Conservation (phyloP, 169 alveolate species). For the Cryptosporidium bovis region DNA sequence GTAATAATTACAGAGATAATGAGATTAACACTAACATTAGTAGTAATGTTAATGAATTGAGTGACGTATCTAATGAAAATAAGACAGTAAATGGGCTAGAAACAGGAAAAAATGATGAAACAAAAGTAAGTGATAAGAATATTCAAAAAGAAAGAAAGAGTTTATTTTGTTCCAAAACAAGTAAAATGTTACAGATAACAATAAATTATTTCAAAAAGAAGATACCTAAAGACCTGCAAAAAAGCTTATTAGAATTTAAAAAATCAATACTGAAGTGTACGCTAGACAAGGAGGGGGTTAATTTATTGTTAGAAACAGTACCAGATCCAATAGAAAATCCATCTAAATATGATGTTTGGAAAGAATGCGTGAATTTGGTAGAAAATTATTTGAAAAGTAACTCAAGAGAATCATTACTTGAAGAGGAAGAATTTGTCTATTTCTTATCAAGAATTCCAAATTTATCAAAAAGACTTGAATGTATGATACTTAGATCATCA, state of each 20-base stretch:
- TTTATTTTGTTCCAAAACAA: conserved; percentile 50
- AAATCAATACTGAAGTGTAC: conserved; percentile 54
- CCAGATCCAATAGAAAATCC: conserved; percentile 71
- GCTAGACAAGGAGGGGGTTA: conserved; percentile 58
- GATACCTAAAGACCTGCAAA: conserved; percentile 36
- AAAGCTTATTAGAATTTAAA: conserved; percentile 24
- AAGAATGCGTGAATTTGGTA: conserved; percentile 47
- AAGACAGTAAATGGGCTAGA: background rate
- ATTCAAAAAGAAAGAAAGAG: conserved; percentile 1
- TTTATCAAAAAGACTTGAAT: conserved; percentile 54
- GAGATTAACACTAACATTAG: too few species aligned
- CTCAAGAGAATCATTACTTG: conserved; percentile 25
- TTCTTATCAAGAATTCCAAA: conserved; percentile 64
- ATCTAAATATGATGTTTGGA: conserved; percentile 56
- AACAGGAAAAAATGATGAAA: background rate
- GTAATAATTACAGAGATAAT: too few species aligned
- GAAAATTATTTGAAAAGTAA: conserved; percentile 17
- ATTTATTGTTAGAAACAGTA: conserved; percentile 62
- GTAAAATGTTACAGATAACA: conserved; percentile 67
- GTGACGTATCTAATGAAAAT: background rate
- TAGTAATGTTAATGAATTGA: background rate
- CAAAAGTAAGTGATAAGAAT: background rate
- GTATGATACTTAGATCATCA: conserved; percentile 67
- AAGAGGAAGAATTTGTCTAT: conserved; percentile 72
- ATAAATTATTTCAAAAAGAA: conserved; percentile 67